A percentile compares a stretch with the other conserved stretches of the same genome.
phyloP scores from a whole-genome alignment of 208 protist species.

The Acanthamoeba castellanii region DNA sequence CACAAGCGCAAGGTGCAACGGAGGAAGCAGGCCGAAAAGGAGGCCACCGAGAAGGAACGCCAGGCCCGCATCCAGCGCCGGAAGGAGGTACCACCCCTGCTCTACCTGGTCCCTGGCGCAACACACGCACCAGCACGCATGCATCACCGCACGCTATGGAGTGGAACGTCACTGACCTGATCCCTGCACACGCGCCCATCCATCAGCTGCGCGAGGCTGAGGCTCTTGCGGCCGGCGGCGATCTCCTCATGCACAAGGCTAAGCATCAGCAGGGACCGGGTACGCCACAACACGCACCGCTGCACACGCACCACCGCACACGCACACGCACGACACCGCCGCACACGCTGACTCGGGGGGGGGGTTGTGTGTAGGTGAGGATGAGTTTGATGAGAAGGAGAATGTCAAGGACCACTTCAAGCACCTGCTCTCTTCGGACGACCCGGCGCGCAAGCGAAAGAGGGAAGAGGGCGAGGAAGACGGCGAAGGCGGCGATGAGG shows the following conservation, averaged over 20 bases:
- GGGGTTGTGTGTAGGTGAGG: not conserved
- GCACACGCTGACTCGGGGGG: not conserved
- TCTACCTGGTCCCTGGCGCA: too few relatives aligned
- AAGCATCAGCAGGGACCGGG: conserved; percentile 53
- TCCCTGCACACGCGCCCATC: not conserved
- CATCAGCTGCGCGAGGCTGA: not conserved
- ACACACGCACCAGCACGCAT: not conserved
- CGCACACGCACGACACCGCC: not conserved
- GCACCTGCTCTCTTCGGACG: not conserved
- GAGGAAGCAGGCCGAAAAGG: conserved; percentile 18
- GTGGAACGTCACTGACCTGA: not conserved
- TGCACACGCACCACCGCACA: not conserved
- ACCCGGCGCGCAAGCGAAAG: conserved; percentile 1
- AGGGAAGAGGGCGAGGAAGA: not conserved
- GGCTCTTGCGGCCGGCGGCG: not conserved
- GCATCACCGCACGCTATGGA: not conserved
- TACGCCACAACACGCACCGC: not conserved
- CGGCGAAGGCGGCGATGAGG: not conserved
- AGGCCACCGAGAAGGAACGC: conserved; percentile 25
- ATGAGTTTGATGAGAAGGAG: not conserved
- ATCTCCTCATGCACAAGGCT: conserved; percentile 10
- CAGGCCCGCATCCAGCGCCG: conserved; percentile 51
- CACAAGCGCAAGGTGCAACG: conserved; percentile 60
- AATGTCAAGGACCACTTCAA: not conserved
- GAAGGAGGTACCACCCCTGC: not conserved